phyloP scores from a whole-genome alignment of 805 yeast genomes.

The Brettanomyces custersianus region DNA sequence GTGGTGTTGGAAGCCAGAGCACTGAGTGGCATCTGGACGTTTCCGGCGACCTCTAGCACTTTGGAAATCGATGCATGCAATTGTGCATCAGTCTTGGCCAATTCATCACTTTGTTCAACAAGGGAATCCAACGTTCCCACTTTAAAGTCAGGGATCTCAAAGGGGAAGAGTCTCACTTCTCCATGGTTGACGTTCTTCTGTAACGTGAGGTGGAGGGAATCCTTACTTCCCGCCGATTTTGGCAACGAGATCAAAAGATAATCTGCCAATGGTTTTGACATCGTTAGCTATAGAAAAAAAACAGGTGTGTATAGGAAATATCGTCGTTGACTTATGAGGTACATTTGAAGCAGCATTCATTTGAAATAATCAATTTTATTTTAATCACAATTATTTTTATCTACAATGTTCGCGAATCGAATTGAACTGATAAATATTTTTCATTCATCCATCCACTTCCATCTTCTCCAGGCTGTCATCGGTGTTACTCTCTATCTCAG shows the following conservation, averaged over 20 bases:
- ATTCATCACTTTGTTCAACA: slow-evolving; percentile 85
- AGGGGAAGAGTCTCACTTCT: slow-evolving; percentile 43
- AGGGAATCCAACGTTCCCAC: slow-evolving; percentile 91
- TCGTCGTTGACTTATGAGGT: background rate
- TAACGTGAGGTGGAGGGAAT: slow-evolving; percentile 37
- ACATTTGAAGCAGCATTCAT: too few relatives aligned
- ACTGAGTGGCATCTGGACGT: slow-evolving; percentile 21
- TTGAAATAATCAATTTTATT: background rate
- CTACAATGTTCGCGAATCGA: background rate
- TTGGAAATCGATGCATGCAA: slow-evolving; percentile 61
- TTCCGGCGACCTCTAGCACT: slow-evolving; percentile 61
- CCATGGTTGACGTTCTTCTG: slow-evolving; percentile 49
- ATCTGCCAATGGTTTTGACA: slow-evolving; percentile 17
- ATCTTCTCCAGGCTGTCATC: slow-evolving; percentile 6
- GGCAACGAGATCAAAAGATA: slow-evolving; percentile 24
- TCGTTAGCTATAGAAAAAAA: slow-evolving; percentile 4
- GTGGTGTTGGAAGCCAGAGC: slow-evolving; percentile 5
- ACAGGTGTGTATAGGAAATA: background rate
- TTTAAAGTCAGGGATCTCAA: slow-evolving; percentile 75
- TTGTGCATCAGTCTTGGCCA: slow-evolving; percentile 74
- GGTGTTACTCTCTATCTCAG: slow-evolving; percentile 6
- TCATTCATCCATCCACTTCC: slow-evolving; percentile 4
- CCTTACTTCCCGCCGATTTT: slow-evolving; percentile 17
- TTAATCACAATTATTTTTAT: too few relatives aligned
- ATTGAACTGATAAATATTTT: background rate